Conservation (phyloP, 2,329 filamentous ascomycete species). For the Byssochlamys sp. region DNA sequence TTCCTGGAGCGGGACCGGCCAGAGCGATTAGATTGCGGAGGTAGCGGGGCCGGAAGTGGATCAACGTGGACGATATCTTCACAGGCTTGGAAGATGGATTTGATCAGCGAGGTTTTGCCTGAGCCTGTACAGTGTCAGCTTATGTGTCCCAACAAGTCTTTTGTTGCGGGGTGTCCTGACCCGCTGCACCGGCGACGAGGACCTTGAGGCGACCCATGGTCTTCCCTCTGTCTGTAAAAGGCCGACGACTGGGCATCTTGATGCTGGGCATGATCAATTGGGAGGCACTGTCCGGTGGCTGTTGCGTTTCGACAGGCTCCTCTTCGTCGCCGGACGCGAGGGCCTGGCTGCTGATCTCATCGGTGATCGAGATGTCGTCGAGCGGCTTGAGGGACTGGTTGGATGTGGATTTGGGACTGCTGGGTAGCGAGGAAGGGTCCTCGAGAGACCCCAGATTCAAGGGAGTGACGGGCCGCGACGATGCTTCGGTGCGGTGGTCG, state of each 20-base stretch:
- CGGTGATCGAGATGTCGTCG: conserved; percentile 47
- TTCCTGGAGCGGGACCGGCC: conserved; percentile 11
- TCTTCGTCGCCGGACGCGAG: conserved; percentile 46
- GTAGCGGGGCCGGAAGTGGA: conserved; percentile 33
- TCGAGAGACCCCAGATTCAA: conserved; percentile 37
- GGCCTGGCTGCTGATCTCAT: conserved; percentile 48
- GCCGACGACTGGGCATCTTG: conserved; percentile 74
- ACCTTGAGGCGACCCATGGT: conserved; percentile 77
- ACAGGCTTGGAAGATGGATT: conserved; percentile 74
- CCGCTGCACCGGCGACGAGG: conserved; percentile 70
- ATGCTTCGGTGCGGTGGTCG: conserved; percentile 13
- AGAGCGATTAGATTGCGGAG: conserved; percentile 12
- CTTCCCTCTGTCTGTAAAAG: conserved; percentile 81
- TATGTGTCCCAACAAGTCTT: neutral
- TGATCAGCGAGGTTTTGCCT: conserved; percentile 83
- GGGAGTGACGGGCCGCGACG: conserved; percentile 39
- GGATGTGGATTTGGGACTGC: conserved; percentile 52
- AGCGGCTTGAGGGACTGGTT: conserved; percentile 50
- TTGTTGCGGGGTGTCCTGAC: conserved; percentile 35
- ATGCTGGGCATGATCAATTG: conserved; percentile 98
- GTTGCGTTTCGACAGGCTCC: conserved; percentile 16
- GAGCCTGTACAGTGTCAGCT: conserved; percentile 45
- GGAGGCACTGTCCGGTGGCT: conserved; percentile 32
- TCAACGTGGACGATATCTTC: conserved; percentile 93
- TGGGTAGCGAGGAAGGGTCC: conserved; percentile 43